Conservation (phyloP, 2,329 filamentous ascomycete genomes). For the Colletotrichum eremochloae region DNA sequence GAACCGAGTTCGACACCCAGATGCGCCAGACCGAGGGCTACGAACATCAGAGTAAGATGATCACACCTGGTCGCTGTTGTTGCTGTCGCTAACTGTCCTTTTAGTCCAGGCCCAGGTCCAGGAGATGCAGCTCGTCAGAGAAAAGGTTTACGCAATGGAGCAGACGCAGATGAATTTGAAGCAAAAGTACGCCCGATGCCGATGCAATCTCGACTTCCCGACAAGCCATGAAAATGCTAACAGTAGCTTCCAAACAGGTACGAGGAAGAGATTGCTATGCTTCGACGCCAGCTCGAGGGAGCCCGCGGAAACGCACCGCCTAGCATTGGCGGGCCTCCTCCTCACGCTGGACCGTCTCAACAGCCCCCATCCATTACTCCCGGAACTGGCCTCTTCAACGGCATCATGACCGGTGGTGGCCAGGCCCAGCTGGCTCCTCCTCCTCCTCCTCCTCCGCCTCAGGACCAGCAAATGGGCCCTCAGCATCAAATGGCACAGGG, state of each 20-base stretch:
- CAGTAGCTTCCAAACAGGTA: slow-evolving; percentile 70
- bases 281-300: slow-evolving; percentile 88
- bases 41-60: slow-evolving; percentile 89
- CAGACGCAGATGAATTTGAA: slow-evolving; percentile 90
- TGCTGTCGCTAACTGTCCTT: slow-evolving; percentile 42
- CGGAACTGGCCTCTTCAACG: slow-evolving; percentile 92
- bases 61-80: background rate
- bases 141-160: slow-evolving; percentile 94
- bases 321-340: slow-evolving; percentile 75
- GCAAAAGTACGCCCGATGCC: slow-evolving; percentile 78
- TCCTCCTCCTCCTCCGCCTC: slow-evolving; percentile 71
- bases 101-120: slow-evolving; percentile 90
- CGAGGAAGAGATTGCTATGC: slow-evolving; percentile 87
- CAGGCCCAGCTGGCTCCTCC: slow-evolving; percentile 89
- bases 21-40: slow-evolving; percentile 85
- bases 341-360: slow-evolving; percentile 84
- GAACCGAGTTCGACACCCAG: slow-evolving; percentile 91
- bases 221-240: slow-evolving; percentile 34
- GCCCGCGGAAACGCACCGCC: slow-evolving; percentile 74
- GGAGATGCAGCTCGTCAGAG: slow-evolving; percentile 93
- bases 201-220: background rate
- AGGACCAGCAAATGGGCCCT: slow-evolving; percentile 71
- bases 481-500: slow-evolving; percentile 76
- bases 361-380: slow-evolving; percentile 91
- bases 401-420: slow-evolving; percentile 91